Evolutionary conservation across 148 eudicot genomes (phyloP), one percentile per base, ranked within the genome.

Genomic region (Fagopyrum tataricum): DNA sequence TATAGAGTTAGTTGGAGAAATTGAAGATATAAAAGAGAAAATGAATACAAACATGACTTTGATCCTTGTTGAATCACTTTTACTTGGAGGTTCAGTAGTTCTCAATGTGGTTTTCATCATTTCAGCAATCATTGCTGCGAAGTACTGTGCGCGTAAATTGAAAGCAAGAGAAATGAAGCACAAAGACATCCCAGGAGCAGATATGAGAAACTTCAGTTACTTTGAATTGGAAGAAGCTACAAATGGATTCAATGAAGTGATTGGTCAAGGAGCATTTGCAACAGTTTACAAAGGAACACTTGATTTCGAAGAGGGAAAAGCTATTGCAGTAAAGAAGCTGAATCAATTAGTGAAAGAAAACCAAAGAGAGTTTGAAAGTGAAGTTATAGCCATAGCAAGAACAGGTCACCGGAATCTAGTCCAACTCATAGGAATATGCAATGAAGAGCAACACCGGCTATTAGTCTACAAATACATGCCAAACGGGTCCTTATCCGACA

Each of bases 401-500:
- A 84, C 88, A 48, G 80, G 83, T 56, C 90, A 84, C 71, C 82
- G 75, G 75, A 81, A 31, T n/a, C n/a, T n/a, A n/a, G n/a, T n/a
- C n/a, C n/a, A n/a, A n/a, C n/a, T n/a, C n/a, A n/a, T n/a, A n/a
- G 86, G 88, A n/a, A 82, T 75, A 73, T 87, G 88, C 51, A 80
- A 84, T 17, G 88, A 87, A 6, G 83, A 80, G 23, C 82, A 75
- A 23, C 79, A 86, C n/a, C 75, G 86, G 37, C 58, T 84, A 6
- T 62, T 84, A 58, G 85, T 86, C 31, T 86, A 84, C 40, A 84
- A 84, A 73, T 86, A 79, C 41, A 75, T 86, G 84, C 77, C 76
- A 24, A 86, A 82, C 74, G 87, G 84, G 4, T 77, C 82, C 14
- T 74, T 86, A 56, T 84, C 85, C 69, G 74, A 76, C 67, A 75